Percentiles rank a stretch among this genome's conserved stretches.
Evolutionary conservation across 768 basidiomycete genomes (phyloP).

Genomic region (Boletus sp.): DNA sequence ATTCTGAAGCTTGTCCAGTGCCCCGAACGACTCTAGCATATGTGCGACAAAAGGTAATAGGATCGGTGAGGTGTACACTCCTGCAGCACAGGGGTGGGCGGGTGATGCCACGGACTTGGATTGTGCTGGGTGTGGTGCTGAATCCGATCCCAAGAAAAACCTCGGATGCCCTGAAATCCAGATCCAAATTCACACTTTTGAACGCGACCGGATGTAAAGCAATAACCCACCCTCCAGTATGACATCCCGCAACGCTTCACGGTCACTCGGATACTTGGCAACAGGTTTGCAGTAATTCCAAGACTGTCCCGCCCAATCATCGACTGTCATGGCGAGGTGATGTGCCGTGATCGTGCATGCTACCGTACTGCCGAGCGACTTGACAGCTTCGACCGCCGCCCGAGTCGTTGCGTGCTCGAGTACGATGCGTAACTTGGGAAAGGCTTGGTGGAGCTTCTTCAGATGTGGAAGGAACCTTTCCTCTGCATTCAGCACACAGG

Average conservation of each 20-base stretch:
- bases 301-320: constrained; percentile 94
- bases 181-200: neutral
- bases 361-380: constrained; percentile 73
- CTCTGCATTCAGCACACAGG: constrained; percentile 92
- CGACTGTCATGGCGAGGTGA: constrained; percentile 89
- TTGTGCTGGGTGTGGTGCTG: constrained; percentile 81
- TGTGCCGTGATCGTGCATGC: constrained; percentile 98
- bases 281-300: constrained; percentile 98
- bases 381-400: constrained; percentile 85
- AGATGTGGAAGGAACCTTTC: constrained; percentile 86
- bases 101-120: constrained; percentile 71
- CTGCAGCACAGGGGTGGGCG: constrained; percentile 80
- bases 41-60: constrained; percentile 88
- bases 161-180: constrained; percentile 69
- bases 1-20: constrained; percentile 73
- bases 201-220: neutral
- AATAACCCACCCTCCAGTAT: constrained; percentile 61
- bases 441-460: constrained; percentile 70
- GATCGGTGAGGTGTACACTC: constrained; percentile 92
- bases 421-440: constrained; percentile 90
- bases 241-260: constrained; percentile 74
- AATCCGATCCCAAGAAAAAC: constrained; percentile 97
- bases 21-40: constrained; percentile 82
- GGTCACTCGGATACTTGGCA: constrained; percentile 92
- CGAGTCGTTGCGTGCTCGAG: constrained; percentile 95